These are phyloP conservation scores for Globisporangium paddicum DNA, from an alignment of 352 stramenopile genomes.

Conservation along the genomic window DNA sequence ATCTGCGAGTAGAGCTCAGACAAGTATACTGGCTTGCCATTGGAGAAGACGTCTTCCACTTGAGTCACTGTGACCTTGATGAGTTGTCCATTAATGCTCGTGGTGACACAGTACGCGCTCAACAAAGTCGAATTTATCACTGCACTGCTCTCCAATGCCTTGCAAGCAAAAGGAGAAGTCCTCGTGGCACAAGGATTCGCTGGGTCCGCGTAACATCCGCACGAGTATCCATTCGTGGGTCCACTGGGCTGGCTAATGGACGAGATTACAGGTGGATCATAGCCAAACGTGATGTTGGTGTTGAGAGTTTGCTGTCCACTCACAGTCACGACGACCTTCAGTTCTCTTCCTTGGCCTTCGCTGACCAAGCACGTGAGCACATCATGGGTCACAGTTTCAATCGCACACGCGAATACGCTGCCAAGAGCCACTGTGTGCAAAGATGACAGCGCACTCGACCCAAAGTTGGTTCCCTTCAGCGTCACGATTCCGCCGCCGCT, in stretches of 20 bases:
- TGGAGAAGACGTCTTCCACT: slow-evolving; percentile 30
- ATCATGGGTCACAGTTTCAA: slow-evolving; percentile 28
- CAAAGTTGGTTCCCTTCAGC: slow-evolving; percentile 49
- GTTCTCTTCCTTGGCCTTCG: slow-evolving; percentile 34
- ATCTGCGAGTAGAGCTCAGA: slow-evolving; percentile 16
- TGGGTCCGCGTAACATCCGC: slow-evolving; percentile 29
- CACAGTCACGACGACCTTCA: slow-evolving; percentile 33
- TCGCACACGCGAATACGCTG: slow-evolving; percentile 26
- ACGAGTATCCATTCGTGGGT: slow-evolving; percentile 52
- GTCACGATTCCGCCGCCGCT: slow-evolving; percentile 38
- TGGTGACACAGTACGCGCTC: slow-evolving; percentile 31
- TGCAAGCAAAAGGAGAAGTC: slow-evolving; percentile 34
- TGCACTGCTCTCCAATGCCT: slow-evolving; percentile 19
- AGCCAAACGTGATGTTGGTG: slow-evolving; percentile 28
- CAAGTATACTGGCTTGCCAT: slow-evolving; percentile 34
- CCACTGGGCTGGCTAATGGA: slow-evolving; percentile 32
- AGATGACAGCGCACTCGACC: slow-evolving; percentile 28
- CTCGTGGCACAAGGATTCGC: slow-evolving; percentile 34
- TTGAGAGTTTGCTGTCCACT: slow-evolving; percentile 27
- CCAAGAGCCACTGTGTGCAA: slow-evolving; percentile 28
- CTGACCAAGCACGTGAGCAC: slow-evolving; percentile 29
- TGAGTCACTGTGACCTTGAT: slow-evolving; percentile 26
- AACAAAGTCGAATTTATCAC: slow-evolving; percentile 10
- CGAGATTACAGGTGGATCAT: slow-evolving; percentile 34
- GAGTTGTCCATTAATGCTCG: slow-evolving; percentile 11